phyloP scores from a whole-genome alignment of 2,329 filamentous ascomycete genomes.

The Alternaria solani region DNA sequence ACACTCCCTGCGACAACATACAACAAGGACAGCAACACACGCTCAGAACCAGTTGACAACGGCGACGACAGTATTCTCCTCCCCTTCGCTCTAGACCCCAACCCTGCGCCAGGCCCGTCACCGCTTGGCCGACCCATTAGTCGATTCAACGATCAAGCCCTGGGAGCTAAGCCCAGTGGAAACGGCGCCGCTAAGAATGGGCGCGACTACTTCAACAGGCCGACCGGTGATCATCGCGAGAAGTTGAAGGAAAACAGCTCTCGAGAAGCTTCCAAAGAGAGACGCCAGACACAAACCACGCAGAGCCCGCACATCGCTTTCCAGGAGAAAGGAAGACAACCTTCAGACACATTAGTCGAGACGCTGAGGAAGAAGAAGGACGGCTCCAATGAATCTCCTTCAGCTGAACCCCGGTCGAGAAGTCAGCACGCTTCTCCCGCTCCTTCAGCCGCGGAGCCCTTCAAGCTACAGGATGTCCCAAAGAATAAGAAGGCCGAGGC shows the following conservation, averaged over 20 bases:
- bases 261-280: slow-evolving; percentile 56
- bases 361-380: slow-evolving; percentile 59
- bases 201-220: slow-evolving; percentile 57
- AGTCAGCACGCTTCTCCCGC: slow-evolving; percentile 50
- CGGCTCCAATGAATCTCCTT: slow-evolving; percentile 36
- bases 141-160: slow-evolving; percentile 38
- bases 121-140: slow-evolving; percentile 46
- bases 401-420: slow-evolving; percentile 59
- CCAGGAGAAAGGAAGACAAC: slow-evolving; percentile 79
- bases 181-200: slow-evolving; percentile 37
- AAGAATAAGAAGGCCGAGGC: slow-evolving; percentile 65
- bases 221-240: slow-evolving; percentile 51
- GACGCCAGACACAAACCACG: slow-evolving; percentile 45
- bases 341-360: slow-evolving; percentile 68
- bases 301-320: slow-evolving; percentile 89
- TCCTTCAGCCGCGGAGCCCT: slow-evolving; percentile 54
- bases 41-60: slow-evolving; percentile 70
- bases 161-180: slow-evolving; percentile 26
- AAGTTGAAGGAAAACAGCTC: slow-evolving; percentile 53
- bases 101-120: slow-evolving; percentile 53
- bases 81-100: slow-evolving; percentile 62
- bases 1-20: slow-evolving; percentile 79
- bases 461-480: slow-evolving; percentile 83
- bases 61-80: slow-evolving; percentile 65
- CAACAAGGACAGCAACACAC: slow-evolving; percentile 74